These are phyloP conservation scores for Mariannaea sp. DNA, from an alignment of 2,329 filamentous ascomycete genomes.

Conservation along the genomic window DNA sequence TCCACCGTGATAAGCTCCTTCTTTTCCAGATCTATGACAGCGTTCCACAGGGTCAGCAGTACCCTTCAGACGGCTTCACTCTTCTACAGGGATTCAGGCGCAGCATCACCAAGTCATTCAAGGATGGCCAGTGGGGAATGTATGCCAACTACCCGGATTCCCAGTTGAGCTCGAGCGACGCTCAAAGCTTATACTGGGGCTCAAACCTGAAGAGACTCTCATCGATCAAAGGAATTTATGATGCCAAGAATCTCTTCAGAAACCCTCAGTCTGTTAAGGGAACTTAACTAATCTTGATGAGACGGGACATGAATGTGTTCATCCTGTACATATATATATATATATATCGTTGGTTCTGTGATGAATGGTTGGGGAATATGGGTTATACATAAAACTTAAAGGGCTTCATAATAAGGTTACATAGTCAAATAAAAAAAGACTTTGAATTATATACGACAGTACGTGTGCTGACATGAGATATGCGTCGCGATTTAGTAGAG, in stretches of 20 bases:
- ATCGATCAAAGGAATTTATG: conserved; percentile 43
- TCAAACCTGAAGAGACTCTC: conserved; percentile 41
- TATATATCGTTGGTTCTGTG: too few relatives aligned
- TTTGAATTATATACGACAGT: too few relatives aligned
- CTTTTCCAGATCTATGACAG: conserved; percentile 58
- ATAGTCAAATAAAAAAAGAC: too few relatives aligned
- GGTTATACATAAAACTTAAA: too few relatives aligned
- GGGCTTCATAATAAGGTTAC: too few relatives aligned
- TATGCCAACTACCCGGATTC: conserved; percentile 51
- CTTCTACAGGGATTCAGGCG: conserved; percentile 42
- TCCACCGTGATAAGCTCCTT: conserved; percentile 51
- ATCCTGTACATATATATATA: conserved; percentile 1
- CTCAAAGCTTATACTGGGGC: conserved; percentile 47
- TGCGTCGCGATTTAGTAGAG: too few relatives aligned
- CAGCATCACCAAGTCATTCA: conserved; percentile 39
- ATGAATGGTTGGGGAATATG: too few relatives aligned
- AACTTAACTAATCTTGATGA: too few relatives aligned
- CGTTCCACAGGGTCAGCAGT: conserved; percentile 30
- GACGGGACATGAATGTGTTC: background rate
- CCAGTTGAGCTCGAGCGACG: conserved; percentile 40
- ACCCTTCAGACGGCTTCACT: conserved; percentile 43
- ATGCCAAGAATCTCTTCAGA: conserved; percentile 46
- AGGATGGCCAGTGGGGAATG: conserved; percentile 43
- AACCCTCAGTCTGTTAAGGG: conserved; percentile 42
- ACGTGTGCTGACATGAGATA: too few relatives aligned